Percentiles rank a stretch among this genome's conserved stretches.
phyloP scores from a whole-genome alignment of 2,329 filamentous ascomycete genomes.

The Sphaerulina vaccinii region DNA sequence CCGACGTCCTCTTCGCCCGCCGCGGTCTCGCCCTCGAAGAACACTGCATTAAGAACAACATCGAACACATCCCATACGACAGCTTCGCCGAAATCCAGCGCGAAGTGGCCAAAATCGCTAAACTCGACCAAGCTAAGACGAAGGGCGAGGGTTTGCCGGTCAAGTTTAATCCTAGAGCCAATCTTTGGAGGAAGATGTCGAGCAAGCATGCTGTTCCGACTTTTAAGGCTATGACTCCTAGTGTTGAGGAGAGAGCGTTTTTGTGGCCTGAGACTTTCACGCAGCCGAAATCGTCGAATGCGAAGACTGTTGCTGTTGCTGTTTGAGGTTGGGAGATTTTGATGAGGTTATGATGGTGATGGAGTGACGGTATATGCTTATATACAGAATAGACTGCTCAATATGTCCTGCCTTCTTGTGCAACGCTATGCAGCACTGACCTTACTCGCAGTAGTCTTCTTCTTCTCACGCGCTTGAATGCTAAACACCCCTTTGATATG shows the following conservation, averaged over 20 bases:
- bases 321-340: background rate
- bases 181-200: constrained; percentile 64
- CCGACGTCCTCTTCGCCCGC: constrained; percentile 67
- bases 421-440: no score
- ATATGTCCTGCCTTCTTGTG: no score
- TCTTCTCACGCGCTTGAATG: no score
- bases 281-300: constrained; percentile 4
- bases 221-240: constrained; percentile 52
- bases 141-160: constrained; percentile 58
- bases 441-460: no score
- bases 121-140: constrained; percentile 61
- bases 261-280: constrained; percentile 60
- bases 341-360: no score
- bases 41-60: constrained; percentile 62
- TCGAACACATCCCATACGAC: constrained; percentile 62
- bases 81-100: constrained; percentile 65
- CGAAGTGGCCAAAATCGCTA: constrained; percentile 58
- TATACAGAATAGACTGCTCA: no score
- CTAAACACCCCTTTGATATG: no score
- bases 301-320: background rate
- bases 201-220: constrained; percentile 57
- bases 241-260: constrained; percentile 60
- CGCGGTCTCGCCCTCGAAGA: constrained; percentile 64
- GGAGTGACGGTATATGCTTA: no score
- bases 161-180: constrained; percentile 66